Evolutionary conservation across 139 green algal genomes (phyloP).

Genomic region (Nannochloris sp.): DNA sequence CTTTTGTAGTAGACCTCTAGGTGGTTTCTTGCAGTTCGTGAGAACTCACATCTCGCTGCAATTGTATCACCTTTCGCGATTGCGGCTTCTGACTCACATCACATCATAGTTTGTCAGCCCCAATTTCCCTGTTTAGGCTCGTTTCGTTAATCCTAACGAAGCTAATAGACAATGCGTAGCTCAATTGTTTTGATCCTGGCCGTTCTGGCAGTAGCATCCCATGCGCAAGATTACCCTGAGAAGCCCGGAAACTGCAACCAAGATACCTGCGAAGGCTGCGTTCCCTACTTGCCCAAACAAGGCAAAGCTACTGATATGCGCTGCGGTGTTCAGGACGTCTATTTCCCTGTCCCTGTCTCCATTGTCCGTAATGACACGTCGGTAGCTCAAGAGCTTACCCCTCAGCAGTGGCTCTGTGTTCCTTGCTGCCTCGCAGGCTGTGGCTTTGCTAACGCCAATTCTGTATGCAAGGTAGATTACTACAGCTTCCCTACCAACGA

Average conservation of each 20-base stretch:
- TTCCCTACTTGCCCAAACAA: neutral
- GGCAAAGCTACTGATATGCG: neutral
- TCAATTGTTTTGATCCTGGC: no score
- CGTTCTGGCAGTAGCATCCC: neutral
- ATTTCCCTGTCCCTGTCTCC: conserved; percentile 1
- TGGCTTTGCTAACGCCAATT: neutral
- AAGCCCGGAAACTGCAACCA: neutral
- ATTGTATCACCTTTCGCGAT: no score
- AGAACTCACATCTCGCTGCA: no score
- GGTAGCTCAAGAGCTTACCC: neutral
- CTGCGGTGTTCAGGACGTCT: neutral
- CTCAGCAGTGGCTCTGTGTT: neutral
- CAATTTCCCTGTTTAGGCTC: no score
- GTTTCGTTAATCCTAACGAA: no score
- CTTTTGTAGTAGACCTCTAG: no score
- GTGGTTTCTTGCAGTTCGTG: no score
- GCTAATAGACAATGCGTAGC: no score
- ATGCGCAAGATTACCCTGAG: neutral
- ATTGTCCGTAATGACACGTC: conserved; percentile 4
- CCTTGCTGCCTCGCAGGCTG: neutral
- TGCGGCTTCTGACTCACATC: no score
- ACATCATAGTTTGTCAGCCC: no score
- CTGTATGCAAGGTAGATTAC: neutral
- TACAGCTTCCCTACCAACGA: neutral
- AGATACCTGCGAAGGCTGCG: neutral